A percentile compares a stretch with the other conserved stretches of the same genome.
These are phyloP conservation scores for Aspergillus incahuasiensis DNA, from an alignment of 495 filamentous ascomycete species.

Conservation along the genomic window DNA sequence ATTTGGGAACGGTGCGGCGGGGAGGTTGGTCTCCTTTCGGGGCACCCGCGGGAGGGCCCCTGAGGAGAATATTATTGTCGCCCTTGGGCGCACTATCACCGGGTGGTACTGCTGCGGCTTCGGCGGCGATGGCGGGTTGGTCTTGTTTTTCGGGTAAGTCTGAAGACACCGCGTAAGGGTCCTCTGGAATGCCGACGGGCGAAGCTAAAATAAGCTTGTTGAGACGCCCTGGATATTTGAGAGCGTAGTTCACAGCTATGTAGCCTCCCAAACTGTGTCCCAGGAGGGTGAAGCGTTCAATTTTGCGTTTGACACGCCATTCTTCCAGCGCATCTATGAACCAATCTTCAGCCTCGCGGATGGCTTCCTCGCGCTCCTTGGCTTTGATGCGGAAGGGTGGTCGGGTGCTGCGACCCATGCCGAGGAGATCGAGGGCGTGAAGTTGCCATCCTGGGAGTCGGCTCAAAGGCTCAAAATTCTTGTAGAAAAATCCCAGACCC, in stretches of 20 bases:
- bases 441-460: constrained; percentile 78
- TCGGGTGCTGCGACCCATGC: constrained; percentile 86
- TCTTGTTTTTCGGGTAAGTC: constrained; percentile 79
- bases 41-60: constrained; percentile 41
- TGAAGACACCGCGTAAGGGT: constrained; percentile 82
- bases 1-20: constrained; percentile 68
- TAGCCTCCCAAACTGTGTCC: constrained; percentile 95
- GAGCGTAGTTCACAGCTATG: constrained; percentile 85
- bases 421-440: constrained; percentile 86
- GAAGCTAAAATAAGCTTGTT: constrained; percentile 95
- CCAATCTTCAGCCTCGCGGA: constrained; percentile 89
- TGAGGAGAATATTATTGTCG: constrained; percentile 57
- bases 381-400: constrained; percentile 79
- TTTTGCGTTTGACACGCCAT: constrained; percentile 82
- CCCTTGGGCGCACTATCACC: constrained; percentile 32
- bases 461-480: constrained; percentile 86
- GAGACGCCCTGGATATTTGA: constrained; percentile 90
- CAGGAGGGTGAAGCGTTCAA: constrained; percentile 88
- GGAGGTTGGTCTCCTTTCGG: constrained; percentile 32
- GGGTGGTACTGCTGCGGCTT: constrained; percentile 21
- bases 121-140: constrained; percentile 50
- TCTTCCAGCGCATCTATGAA: constrained; percentile 96
- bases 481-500: constrained; percentile 94
- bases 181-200: constrained; percentile 91
- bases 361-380: constrained; percentile 75